Conservation (phyloP, 1,139 yeast species). For the Blastobotrys indianensis region DNA sequence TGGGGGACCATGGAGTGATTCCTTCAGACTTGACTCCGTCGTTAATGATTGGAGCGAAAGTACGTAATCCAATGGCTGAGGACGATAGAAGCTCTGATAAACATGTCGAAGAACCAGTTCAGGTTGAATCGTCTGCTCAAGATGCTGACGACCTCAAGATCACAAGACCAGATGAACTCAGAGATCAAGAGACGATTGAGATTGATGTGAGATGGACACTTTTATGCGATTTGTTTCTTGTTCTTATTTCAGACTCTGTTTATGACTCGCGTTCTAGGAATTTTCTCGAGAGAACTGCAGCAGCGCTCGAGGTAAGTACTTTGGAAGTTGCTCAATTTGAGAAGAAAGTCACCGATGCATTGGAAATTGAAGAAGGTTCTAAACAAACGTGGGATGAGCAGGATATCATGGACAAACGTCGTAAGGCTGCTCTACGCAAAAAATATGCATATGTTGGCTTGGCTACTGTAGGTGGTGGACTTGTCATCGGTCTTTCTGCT, state of each 20-base stretch:
- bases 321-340: slow-evolving; percentile 85
- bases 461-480: slow-evolving; percentile 95
- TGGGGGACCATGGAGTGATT: slow-evolving; percentile 78
- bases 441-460: slow-evolving; percentile 85
- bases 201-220: slow-evolving; percentile 91
- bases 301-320: slow-evolving; percentile 48
- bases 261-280: slow-evolving; percentile 89
- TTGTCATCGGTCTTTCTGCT: slow-evolving; percentile 90
- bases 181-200: slow-evolving; percentile 40
- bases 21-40: slow-evolving; percentile 64
- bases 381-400: slow-evolving; percentile 74
- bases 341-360: slow-evolving; percentile 78
- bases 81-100: slow-evolving; percentile 11
- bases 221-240: slow-evolving; percentile 79
- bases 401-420: slow-evolving; percentile 62
- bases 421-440: slow-evolving; percentile 56
- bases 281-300: slow-evolving; percentile 60
- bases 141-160: slow-evolving; percentile 18
- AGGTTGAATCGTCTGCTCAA: slow-evolving; percentile 5
- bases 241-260: slow-evolving; percentile 73
- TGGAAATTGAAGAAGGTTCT: slow-evolving; percentile 74
- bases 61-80: slow-evolving; percentile 27
- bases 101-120: slow-evolving; percentile 5
- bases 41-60: slow-evolving; percentile 27
- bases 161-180: slow-evolving; percentile 35